Evolutionary conservation across 2,329 filamentous ascomycete species (phyloP).

Genomic region (Arthroderma sp.): DNA sequence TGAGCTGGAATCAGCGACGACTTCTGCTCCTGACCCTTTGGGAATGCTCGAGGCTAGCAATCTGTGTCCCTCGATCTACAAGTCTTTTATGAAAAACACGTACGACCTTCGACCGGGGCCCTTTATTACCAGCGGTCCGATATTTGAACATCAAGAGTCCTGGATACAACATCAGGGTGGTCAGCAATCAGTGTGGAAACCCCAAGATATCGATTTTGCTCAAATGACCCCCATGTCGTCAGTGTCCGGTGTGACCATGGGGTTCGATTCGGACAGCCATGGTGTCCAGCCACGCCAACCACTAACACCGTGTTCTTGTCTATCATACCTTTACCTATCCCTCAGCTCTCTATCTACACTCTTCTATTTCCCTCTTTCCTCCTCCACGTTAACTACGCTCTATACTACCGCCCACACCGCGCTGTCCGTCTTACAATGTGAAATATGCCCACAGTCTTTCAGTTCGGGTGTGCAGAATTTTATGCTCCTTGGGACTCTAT

Average conservation of each 20-base stretch:
- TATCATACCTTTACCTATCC: constrained; percentile 32
- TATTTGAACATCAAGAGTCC: constrained; percentile 5
- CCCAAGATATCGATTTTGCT: constrained; percentile 8
- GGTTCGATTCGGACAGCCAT: not conserved
- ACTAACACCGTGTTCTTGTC: constrained; percentile 23
- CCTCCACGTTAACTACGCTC: constrained; percentile 31
- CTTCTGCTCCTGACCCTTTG: constrained; percentile 10
- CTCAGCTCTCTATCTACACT: constrained; percentile 31
- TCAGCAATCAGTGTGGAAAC: not conserved
- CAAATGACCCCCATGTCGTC: constrained; percentile 6
- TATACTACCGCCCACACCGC: constrained; percentile 31
- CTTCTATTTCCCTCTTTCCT: constrained; percentile 29
- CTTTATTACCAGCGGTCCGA: constrained; percentile 8
- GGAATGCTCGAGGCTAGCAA: constrained; percentile 15
- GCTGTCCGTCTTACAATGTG: constrained; percentile 29
- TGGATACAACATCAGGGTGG: not conserved
- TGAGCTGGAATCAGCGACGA: no score
- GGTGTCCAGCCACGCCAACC: not conserved
- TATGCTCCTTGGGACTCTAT: constrained; percentile 33
- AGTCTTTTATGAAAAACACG: constrained; percentile 8
- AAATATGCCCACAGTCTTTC: constrained; percentile 29
- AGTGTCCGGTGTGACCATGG: not conserved
- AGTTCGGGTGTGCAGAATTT: constrained; percentile 33
- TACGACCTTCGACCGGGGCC: constrained; percentile 8
- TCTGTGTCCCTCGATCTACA: constrained; percentile 19